Percentiles rank a stretch among this genome's conserved stretches.
phyloP scores from a whole-genome alignment of 1,284 basidiomycete species.

The Trichosporon coremiiforme region DNA sequence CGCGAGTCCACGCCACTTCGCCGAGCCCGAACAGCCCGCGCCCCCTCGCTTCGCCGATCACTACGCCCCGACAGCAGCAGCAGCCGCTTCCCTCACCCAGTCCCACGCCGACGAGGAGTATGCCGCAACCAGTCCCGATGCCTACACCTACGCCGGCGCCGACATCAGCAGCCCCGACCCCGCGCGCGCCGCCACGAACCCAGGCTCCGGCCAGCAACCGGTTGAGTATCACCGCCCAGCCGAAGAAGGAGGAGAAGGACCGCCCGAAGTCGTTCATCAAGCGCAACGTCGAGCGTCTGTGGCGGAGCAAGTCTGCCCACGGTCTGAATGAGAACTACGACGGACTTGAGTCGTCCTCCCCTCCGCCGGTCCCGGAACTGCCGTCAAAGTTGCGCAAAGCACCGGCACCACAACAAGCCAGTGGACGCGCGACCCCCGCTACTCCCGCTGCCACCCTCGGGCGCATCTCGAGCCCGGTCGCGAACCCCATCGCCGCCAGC shows the following conservation, averaged over 20 bases:
- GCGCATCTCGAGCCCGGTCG: neutral
- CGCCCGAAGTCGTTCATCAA: conserved; percentile 39
- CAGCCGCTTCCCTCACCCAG: neutral
- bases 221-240: neutral
- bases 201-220: neutral
- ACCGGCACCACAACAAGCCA: neutral
- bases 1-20: neutral
- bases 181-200: neutral
- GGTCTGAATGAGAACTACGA: conserved; percentile 40
- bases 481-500: conserved; percentile 5
- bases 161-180: neutral
- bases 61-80: neutral
- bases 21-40: neutral
- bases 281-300: conserved; percentile 48
- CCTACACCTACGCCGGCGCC: neutral
- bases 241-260: conserved; percentile 11
- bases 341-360: neutral
- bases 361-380: neutral
- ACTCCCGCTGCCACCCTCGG: neutral
- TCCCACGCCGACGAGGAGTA: neutral
- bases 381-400: neutral
- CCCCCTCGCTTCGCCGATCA: neutral
- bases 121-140: neutral
- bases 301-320: conserved; percentile 48
- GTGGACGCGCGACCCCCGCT: neutral